A percentile compares a stretch with the other conserved stretches of the same genome.
phyloP scores from a whole-genome alignment of 345 rosid genomes.

The Draba incana region DNA sequence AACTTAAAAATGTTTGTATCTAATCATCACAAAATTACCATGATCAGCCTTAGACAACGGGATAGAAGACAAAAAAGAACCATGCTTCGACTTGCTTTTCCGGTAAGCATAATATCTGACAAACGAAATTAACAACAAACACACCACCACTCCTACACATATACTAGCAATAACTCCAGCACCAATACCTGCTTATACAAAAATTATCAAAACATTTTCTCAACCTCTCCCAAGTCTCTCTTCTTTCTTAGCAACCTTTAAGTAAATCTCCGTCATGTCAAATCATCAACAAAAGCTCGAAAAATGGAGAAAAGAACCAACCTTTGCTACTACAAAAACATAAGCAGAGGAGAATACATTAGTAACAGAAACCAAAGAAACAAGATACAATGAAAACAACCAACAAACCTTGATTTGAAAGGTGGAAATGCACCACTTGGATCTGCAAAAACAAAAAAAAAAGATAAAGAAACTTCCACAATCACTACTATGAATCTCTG shows the following conservation, averaged over 20 bases:
- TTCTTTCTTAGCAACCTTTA: neutral
- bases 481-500: neutral
- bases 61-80: conserved; percentile 35
- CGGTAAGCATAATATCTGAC: conserved; percentile 51
- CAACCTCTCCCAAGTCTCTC: conserved; percentile 9
- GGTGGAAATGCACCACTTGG: conserved; percentile 50
- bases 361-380: conserved; percentile 1
- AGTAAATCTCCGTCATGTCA: neutral
- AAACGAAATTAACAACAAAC: conserved; percentile 47
- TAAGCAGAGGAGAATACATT: conserved; percentile 15
- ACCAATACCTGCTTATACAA: conserved; percentile 42
- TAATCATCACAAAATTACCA: conserved; percentile 42
- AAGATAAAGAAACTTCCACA: neutral
- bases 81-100: conserved; percentile 54
- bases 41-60: conserved; percentile 44
- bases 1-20: neutral
- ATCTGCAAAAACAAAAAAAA: conserved; percentile 53
- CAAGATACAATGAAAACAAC: neutral
- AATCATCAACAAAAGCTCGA: conserved; percentile 35
- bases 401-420: conserved; percentile 56
- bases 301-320: conserved; percentile 35
- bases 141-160: conserved; percentile 51
- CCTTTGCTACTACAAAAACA: conserved; percentile 68
- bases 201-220: neutral
- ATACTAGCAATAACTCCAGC: conserved; percentile 75